Percentiles rank a stretch among this genome's conserved stretches.
Evolutionary conservation across 129 eudicot species (phyloP).

Genomic region (Lactuca sativa): DNA sequence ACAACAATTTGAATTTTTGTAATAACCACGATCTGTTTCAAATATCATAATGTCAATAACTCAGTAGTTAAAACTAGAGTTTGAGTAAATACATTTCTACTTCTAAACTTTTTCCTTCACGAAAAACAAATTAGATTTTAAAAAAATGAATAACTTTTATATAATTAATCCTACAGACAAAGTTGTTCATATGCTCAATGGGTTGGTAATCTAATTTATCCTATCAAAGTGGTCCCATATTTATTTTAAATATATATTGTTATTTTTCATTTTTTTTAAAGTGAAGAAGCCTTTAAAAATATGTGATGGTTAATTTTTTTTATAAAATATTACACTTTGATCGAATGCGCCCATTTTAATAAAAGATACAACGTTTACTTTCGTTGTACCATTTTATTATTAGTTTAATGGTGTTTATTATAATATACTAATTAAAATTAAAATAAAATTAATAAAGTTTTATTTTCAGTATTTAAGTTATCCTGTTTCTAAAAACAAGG

Average conservation of each 20-base stretch:
- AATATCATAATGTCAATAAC: too few species aligned
- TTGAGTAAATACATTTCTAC: not conserved
- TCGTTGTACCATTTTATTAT: not conserved
- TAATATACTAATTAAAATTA: too few species aligned
- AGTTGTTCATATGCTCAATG: not conserved
- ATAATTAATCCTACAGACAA: too few species aligned
- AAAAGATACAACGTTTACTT: not conserved
- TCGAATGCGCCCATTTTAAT: not conserved
- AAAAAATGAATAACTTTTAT: too few species aligned
- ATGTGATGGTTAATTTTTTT: not conserved
- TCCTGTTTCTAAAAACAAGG: not conserved
- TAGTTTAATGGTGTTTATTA: not conserved
- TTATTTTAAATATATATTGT: not conserved
- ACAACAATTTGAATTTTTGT: too few species aligned
- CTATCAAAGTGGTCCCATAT: conserved; percentile 1
- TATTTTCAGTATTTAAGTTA: too few species aligned
- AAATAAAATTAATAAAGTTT: too few species aligned
- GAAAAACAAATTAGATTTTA: too few species aligned
- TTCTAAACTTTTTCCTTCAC: not conserved
- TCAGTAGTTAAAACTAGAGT: too few species aligned
- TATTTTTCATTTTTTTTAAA: not conserved
- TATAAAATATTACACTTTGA: not conserved
- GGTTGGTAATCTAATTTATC: conserved; percentile 20
- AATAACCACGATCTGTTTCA: too few species aligned
- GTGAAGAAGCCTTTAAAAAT: not conserved